Conservation (phyloP, 768 basidiomycete genomes). For the Xerocomellus amylosporus region DNA sequence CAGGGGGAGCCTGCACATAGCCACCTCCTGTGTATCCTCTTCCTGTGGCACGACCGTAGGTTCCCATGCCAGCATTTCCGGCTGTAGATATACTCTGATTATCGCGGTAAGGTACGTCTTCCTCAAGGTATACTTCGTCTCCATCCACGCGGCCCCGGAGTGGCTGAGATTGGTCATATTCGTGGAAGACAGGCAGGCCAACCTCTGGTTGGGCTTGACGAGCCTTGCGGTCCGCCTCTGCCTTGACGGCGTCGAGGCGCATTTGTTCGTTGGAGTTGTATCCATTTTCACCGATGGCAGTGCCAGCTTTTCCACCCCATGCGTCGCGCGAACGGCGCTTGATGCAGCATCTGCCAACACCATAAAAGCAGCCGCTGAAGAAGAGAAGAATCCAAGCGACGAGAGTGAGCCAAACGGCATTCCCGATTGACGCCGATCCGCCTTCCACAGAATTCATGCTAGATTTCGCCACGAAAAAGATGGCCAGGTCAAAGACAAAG, state of each 20-base stretch:
- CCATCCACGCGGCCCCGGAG: constrained; percentile 59
- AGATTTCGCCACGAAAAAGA: constrained; percentile 87
- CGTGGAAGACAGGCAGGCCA: constrained; percentile 74
- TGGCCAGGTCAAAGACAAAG: constrained; percentile 87
- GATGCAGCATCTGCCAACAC: constrained; percentile 84
- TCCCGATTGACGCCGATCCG: constrained; percentile 79
- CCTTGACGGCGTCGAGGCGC: constrained; percentile 82
- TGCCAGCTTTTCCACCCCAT: constrained; percentile 36
- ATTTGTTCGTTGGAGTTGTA: constrained; percentile 54
- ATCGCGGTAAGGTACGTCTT: constrained; percentile 38
- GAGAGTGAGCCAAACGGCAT: constrained; percentile 87
- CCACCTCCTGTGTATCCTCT: constrained; percentile 47
- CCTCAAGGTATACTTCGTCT: constrained; percentile 56
- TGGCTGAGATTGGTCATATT: constrained; percentile 59
- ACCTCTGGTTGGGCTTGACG: constrained; percentile 55
- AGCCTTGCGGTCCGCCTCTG: constrained; percentile 81
- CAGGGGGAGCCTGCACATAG: constrained; percentile 62
- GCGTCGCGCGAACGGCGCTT: constrained; percentile 46
- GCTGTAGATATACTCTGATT: constrained; percentile 24
- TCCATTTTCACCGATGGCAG: constrained; percentile 26
- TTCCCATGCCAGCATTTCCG: constrained; percentile 24
- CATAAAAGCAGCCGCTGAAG: constrained; percentile 87
- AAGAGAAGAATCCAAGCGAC: constrained; percentile 83
- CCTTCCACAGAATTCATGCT: constrained; percentile 74
- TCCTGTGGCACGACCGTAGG: constrained; percentile 33